phyloP scores from a whole-genome alignment of 345 rosid species.

The Linum trigynum region DNA sequence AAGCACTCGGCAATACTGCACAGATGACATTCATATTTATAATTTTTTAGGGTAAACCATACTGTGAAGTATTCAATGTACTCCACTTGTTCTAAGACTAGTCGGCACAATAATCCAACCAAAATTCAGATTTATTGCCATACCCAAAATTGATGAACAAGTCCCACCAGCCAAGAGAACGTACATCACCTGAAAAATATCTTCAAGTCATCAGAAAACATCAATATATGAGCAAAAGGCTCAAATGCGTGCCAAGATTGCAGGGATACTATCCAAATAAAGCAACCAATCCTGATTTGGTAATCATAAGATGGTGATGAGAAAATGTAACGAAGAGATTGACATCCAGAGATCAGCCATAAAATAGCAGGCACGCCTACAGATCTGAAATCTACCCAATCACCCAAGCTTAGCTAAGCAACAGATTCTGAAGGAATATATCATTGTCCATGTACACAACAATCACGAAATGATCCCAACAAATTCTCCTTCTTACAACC shows the following conservation, averaged over 20 bases:
- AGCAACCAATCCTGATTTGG: not conserved
- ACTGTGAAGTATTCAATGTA: not conserved
- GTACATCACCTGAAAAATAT: slow-evolving; percentile 59
- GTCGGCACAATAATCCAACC: not conserved
- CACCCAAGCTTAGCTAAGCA: not conserved
- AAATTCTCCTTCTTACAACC: too few species aligned
- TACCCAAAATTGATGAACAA: slow-evolving; percentile 87
- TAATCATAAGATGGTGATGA: not conserved
- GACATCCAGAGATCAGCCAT: slow-evolving; percentile 5
- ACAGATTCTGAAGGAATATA: too few species aligned
- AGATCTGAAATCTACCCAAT: not conserved
- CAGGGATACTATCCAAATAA: not conserved
- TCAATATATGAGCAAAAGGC: not conserved
- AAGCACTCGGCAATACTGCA: slow-evolving; percentile 93
- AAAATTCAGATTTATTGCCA: not conserved
- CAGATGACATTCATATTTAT: slow-evolving; percentile 18
- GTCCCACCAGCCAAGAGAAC: slow-evolving; percentile 98
- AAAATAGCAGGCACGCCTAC: not conserved
- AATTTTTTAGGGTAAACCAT: slow-evolving; percentile 16
- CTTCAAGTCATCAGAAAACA: slow-evolving; percentile 13
- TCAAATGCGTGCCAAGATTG: not conserved
- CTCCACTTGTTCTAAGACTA: not conserved
- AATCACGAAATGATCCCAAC: too few species aligned
- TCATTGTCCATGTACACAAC: too few species aligned
- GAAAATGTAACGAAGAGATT: not conserved